Evolutionary conservation across 78 protist species (phyloP), one percentile per base, ranked within the genome.

Genomic region (Cavenderia fasciculata): DNA sequence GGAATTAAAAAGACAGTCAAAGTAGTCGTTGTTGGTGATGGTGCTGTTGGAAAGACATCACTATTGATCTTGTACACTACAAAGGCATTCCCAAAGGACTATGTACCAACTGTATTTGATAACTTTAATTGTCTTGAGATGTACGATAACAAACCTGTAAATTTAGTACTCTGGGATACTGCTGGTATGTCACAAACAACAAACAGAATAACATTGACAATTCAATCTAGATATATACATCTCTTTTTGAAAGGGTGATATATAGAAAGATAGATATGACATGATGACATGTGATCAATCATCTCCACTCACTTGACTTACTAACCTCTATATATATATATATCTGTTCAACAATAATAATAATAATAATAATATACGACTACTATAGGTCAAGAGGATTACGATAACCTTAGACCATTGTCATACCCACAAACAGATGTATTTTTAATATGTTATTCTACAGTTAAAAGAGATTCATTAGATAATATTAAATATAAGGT

Each of bases 401-500:
- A 49, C 29, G 66, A 57, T 52, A 63, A 52, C 19, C 41, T 88
- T 27, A 38, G 94, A 11, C 76, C 31, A 19, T 43, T 87, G 27
- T 33, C 57, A 1, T 87, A 87, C 33, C 93, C 93, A 74, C 85
- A 72, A 7, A 88, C 94, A 5, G 97, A 98, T 56, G 98, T 98
- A 21, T 89, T 98, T 54, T 87, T 98, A 14, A 75, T 98, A 31
- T 94, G 97, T 78, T 98, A 63, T 16, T 89, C 94, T 36, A 79
- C 94, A 44, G 91, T 94, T 70, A 61, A 72, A 11, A 94, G 94
- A 14, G 70, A 86, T 34, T 94, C 97, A 4, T 94, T 95, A 56
- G 96, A 94, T 61, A 96, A 96, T 89, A 96, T 96, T 43, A 87
- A 87, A 47, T 82, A 82, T 68, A 82, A 82, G n/a, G n/a, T n/a